Evolutionary conservation across 2,329 filamentous ascomycete genomes (phyloP), one percentile per base, ranked within the genome.

Genomic region (Helotiales sp.): DNA sequence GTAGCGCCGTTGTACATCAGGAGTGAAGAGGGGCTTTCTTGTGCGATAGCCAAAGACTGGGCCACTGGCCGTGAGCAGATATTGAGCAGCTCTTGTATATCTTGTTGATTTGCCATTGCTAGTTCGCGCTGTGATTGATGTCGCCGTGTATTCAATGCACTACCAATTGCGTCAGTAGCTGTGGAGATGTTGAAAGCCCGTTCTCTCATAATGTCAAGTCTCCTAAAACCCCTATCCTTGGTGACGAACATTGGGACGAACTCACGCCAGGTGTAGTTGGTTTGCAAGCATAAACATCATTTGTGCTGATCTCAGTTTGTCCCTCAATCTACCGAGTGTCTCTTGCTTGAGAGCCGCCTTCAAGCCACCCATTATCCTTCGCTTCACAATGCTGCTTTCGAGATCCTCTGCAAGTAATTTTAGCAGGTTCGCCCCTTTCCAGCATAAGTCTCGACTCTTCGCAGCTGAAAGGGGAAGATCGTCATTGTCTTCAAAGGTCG

Each of bases 331-430:
- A 8, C 54, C 52, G 5, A 59, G 38, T n/a, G 19, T 51, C 5
- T 40, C 52, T n/a, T 52, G 51, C 46, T 59, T 59, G 17, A 61
- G 29, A 15, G 42, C 56, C 12, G 36, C 33, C 25, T 59, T 61
- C 48, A 54, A 25, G 7, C 52, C 48, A 15, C 53, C 59, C 3
- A 44, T 12, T 10, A 12, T 61, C 29, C 36, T 55, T 34, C 49
- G 50, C 25, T 53, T 54, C 13, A 36, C 42, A 15, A 38, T 33
- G 10, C 42, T 49, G 3, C 13, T 19, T n/a, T 40, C 36, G 5
- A 33, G 22, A 40, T 55, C 38, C 42, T 38, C 12, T 5, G 31
- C 13, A 5, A 25, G 5, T 6, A 3, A 4, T 12, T 24, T 15
- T 13, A 44, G 7, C 40, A 44, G 5, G 9, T 10, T 24, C 4